These are phyloP conservation scores for Saksenaea vasiformis DNA, from an alignment of 371 early-diverging fungal genomes.

Conservation along the genomic window DNA sequence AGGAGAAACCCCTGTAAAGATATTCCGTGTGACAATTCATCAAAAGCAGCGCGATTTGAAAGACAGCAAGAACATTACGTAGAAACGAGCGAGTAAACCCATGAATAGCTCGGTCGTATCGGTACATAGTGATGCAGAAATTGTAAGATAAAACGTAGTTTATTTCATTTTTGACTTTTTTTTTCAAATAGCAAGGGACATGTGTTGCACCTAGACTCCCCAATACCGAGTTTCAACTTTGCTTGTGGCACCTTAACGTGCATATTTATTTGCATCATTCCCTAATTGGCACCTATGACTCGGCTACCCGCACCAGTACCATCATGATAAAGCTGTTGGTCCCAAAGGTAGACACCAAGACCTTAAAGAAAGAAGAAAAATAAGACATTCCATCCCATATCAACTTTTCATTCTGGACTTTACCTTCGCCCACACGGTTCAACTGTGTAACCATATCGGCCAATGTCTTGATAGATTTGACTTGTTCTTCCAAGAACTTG, in stretches of 20 bases:
- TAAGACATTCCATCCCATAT: neutral
- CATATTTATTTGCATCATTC: conserved; percentile 1
- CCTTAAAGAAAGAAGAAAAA: neutral
- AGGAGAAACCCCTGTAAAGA: neutral
- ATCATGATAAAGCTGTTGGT: conserved; percentile 57
- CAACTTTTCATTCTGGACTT: neutral
- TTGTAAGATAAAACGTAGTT: neutral
- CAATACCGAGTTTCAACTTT: conserved; percentile 6
- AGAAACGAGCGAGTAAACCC: neutral
- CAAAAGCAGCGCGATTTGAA: no score
- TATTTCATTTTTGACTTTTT: neutral
- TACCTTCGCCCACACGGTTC: conserved; percentile 60
- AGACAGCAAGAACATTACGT: no score
- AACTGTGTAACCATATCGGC: conserved; percentile 69
- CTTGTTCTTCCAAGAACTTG: conserved; percentile 66
- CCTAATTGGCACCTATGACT: conserved; percentile 22
- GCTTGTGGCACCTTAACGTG: neutral
- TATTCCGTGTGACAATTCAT: no score
- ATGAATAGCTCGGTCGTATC: neutral
- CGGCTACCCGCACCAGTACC: conserved; percentile 52
- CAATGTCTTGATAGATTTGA: conserved; percentile 67
- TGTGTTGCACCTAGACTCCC: neutral
- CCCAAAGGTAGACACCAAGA: conserved; percentile 64
- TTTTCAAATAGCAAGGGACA: neutral
- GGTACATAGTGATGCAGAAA: neutral